A percentile compares a stretch with the other conserved stretches of the same genome.
Evolutionary conservation across 176 grass and related monocot species (phyloP).

Genomic region (Raddia guianensis): DNA sequence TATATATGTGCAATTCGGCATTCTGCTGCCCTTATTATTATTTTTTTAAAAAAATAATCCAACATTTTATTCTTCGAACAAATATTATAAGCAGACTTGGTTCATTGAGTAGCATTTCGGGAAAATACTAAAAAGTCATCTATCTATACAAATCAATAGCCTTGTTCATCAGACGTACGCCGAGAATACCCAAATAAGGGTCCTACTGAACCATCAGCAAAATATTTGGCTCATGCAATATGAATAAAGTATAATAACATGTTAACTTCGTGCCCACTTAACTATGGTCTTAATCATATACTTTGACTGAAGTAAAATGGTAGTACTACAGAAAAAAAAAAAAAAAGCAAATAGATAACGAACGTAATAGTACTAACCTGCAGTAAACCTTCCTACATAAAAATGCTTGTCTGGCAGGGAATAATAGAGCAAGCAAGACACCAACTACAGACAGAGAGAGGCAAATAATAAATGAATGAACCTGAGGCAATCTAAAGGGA

Average conservation of each 20-base stretch:
- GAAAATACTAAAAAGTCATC: not conserved
- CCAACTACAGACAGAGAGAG: slow-evolving; percentile 34
- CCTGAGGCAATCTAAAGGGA: not conserved
- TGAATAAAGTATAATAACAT: not conserved
- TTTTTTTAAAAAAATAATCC: not conserved
- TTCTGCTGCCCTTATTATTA: not conserved
- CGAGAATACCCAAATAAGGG: not conserved
- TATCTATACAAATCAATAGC: not conserved
- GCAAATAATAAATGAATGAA: slow-evolving; percentile 26
- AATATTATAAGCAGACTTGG: not conserved
- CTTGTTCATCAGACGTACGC: not conserved
- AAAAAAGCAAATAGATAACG: not conserved
- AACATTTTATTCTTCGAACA: not conserved
- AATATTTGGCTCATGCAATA: not conserved
- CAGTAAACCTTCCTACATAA: slow-evolving; percentile 35
- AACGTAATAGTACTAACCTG: slow-evolving; percentile 1
- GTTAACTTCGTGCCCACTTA: not conserved
- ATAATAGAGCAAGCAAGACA: slow-evolving; percentile 6
- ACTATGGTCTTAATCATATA: not conserved
- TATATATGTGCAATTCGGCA: not conserved
- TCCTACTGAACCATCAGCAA: not conserved
- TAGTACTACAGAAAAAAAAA: not conserved
- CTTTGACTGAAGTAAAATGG: not conserved
- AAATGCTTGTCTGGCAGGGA: slow-evolving; percentile 20
- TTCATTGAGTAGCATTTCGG: not conserved